Evolutionary conservation across 2,329 filamentous ascomycete genomes (phyloP), one percentile per base, ranked within the genome.

Genomic region (Fusarium bulbicola): DNA sequence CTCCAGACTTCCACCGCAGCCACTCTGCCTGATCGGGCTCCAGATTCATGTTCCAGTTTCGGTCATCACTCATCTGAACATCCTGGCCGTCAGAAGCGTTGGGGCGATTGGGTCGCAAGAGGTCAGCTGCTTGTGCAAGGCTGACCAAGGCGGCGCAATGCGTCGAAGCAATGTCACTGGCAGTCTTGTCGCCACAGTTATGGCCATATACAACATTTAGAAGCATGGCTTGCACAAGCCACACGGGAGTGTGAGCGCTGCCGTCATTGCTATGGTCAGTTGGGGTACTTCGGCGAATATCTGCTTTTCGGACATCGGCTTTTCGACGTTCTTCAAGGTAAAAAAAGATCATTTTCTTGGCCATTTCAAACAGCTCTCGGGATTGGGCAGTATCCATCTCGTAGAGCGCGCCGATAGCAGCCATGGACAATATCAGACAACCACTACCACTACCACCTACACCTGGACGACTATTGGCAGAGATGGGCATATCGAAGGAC

Each of bases 181-280:
- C 93, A 60, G 91, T 92, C 84, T 97, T 95, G 80, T 98, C 95
- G 42, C 93, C 94, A 80, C 95, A 97, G 75, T 97, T 97, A 81
- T 98, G 94, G 20, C 95, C 95, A 80, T 97, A 98, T 21, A 98
- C 93, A 42, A 98, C 93, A 79, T 97, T 98, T 57, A 99, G 87
- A 14, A 98, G 86, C 95, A 98, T 98, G 1, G 95, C 94, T 82
- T 98, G 96, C 21, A 98, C 95, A 32, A 99, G 87, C 95, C 95
- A 98, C 45, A 98, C 87, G 1, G 95, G 95, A 5, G 95, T 95
- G 74, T 94, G 91, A 43, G 91, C 88, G 21, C 90, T 87, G 56
- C 87, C 87, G 66, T 94, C 92, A 61, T 86, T 83, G 47, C 79
- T 81, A 40, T 86, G 82, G 68, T 89, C 87, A 59, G 83, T 78